phyloP scores from a whole-genome alignment of 2,329 filamentous ascomycete species.

The Dothistroma septosporum region DNA sequence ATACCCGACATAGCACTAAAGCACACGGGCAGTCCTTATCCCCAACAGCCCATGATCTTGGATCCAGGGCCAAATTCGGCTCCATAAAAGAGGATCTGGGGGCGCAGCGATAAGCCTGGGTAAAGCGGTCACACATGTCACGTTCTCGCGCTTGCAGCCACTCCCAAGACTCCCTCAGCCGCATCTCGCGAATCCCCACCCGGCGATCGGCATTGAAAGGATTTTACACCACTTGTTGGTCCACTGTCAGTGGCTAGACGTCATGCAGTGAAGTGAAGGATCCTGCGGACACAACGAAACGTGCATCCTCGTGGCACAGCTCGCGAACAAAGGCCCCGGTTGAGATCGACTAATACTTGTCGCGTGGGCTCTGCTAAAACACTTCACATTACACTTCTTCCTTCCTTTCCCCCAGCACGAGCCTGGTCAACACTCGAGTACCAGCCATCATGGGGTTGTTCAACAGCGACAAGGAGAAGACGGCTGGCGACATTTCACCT shows the following conservation, averaged over 20 bases:
- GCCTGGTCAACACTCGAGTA: not conserved
- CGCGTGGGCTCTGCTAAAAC: conserved; percentile 1
- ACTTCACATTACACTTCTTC: not conserved
- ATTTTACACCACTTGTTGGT: not conserved
- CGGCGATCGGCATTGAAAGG: not conserved
- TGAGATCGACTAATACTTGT: not conserved
- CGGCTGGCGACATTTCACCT: conserved; percentile 11
- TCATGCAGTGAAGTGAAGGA: not conserved
- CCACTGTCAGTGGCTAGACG: not conserved
- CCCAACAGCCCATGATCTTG: not conserved
- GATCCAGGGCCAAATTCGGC: not conserved
- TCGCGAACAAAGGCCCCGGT: not conserved
- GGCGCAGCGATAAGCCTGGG: not conserved
- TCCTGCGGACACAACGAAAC: not conserved
- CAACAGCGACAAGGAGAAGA: conserved; percentile 15
- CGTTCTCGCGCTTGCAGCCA: not conserved
- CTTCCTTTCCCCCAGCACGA: not conserved
- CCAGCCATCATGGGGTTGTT: conserved; percentile 16
- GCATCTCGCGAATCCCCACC: not conserved
- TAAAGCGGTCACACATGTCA: not conserved
- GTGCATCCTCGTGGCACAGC: not conserved
- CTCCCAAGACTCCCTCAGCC: not conserved
- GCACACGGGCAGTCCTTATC: not conserved
- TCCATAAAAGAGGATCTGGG: not conserved
- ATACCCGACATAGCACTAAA: not conserved